These are phyloP conservation scores for Alternaria sp. DNA, from an alignment of 2,329 filamentous ascomycete genomes.

Conservation along the genomic window DNA sequence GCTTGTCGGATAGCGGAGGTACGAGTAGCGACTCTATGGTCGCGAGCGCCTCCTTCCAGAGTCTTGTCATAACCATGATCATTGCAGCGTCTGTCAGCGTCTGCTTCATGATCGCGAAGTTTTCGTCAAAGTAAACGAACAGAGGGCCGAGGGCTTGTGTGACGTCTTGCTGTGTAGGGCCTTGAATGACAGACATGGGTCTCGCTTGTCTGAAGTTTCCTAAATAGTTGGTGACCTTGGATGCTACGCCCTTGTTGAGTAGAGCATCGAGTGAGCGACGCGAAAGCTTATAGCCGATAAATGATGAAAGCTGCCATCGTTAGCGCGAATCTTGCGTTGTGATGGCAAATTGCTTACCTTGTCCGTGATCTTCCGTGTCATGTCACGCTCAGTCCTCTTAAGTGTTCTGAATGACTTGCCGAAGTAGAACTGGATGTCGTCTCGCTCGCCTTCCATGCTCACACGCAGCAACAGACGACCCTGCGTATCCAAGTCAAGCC, in stretches of 20 bases:
- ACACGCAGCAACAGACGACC: slow-evolving; percentile 87
- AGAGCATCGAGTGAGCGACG: slow-evolving; percentile 77
- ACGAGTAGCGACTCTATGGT: slow-evolving; percentile 91
- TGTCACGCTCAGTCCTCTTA: slow-evolving; percentile 94
- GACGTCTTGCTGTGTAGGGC: slow-evolving; percentile 73
- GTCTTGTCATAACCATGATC: slow-evolving; percentile 95
- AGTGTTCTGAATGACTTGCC: slow-evolving; percentile 94
- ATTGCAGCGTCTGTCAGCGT: slow-evolving; percentile 95
- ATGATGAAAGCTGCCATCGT: slow-evolving; percentile 74
- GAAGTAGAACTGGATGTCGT: slow-evolving; percentile 98
- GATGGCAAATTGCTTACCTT: slow-evolving; percentile 67
- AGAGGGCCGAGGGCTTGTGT: slow-evolving; percentile 82
- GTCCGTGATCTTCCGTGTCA: slow-evolving; percentile 97
- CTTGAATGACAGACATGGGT: slow-evolving; percentile 56
- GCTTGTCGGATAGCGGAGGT: slow-evolving; percentile 93
- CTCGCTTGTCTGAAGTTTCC: slow-evolving; percentile 64
- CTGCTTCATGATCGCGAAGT: slow-evolving; percentile 98
- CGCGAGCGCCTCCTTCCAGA: slow-evolving; percentile 97
- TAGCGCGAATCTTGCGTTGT: slow-evolving; percentile 3
- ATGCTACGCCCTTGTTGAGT: slow-evolving; percentile 73
- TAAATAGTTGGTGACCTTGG: slow-evolving; percentile 65
- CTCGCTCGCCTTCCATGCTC: slow-evolving; percentile 97
- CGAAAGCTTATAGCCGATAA: slow-evolving; percentile 90
- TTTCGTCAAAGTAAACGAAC: slow-evolving; percentile 95
- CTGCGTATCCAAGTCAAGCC: slow-evolving; percentile 96